A percentile compares a stretch with the other conserved stretches of the same genome.
Conservation (phyloP, 495 filamentous ascomycete genomes). For the Podospora pseudocomata region DNA sequence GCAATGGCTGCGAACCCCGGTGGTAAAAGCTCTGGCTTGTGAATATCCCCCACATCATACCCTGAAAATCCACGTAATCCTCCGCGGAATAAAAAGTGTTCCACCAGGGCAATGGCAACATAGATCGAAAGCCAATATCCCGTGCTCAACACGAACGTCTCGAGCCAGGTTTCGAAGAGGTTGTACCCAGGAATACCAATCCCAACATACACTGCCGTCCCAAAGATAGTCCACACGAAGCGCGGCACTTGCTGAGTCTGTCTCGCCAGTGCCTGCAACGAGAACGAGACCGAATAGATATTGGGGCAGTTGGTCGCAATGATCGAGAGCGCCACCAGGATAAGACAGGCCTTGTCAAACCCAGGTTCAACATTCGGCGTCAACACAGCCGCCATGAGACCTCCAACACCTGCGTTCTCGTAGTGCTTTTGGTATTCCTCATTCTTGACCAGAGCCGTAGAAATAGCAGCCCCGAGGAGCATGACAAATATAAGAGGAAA, state of each 20-base stretch:
- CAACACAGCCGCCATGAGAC: constrained; percentile 65
- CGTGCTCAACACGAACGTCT: constrained; percentile 77
- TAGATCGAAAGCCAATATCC: constrained; percentile 87
- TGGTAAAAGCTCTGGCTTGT: constrained; percentile 57
- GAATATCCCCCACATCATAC: constrained; percentile 62
- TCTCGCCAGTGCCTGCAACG: constrained; percentile 66
- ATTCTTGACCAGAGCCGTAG: constrained; percentile 57
- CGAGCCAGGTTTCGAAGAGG: constrained; percentile 65
- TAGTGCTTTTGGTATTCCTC: constrained; percentile 61
- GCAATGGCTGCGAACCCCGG: constrained; percentile 65
- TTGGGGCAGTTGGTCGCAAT: constrained; percentile 87
- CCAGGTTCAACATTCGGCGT: constrained; percentile 57
- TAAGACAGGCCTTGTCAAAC: constrained; percentile 80
- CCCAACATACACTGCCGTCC: constrained; percentile 65
- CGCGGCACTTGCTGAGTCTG: constrained; percentile 67
- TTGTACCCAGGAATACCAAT: constrained; percentile 76
- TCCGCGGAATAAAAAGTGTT: constrained; percentile 71
- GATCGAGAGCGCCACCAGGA: constrained; percentile 74
- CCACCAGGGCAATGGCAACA: constrained; percentile 63
- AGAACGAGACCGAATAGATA: constrained; percentile 77
- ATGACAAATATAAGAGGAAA: constrained; percentile 72
- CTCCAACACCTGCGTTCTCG: constrained; percentile 59
- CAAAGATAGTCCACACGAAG: constrained; percentile 70
- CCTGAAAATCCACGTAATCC: constrained; percentile 50
- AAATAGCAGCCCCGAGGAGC: constrained; percentile 73